These are phyloP conservation scores for Coemansia sp. DNA, from an alignment of 192 early-diverging fungal genomes.

Conservation along the genomic window DNA sequence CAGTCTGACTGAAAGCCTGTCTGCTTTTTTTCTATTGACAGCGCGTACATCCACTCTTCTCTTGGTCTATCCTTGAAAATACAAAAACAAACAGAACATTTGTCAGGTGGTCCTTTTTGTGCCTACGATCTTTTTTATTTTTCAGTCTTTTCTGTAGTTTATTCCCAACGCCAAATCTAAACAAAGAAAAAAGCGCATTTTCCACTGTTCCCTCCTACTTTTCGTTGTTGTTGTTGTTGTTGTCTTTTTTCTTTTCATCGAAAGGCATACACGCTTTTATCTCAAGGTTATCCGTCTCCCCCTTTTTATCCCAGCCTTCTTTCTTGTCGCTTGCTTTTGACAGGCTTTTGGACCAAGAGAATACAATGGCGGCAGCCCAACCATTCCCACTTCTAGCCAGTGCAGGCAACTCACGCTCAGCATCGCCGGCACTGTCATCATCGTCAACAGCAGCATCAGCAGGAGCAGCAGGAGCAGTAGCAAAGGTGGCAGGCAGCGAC, in stretches of 20 bases:
- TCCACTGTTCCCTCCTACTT: neutral
- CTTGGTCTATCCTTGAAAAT: neutral
- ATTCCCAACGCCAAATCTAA: neutral
- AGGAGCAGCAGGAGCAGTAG: neutral
- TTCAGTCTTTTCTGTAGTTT: neutral
- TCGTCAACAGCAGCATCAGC: neutral
- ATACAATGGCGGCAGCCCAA: slow-evolving; percentile 24
- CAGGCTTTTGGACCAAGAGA: neutral
- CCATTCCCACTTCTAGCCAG: slow-evolving; percentile 43
- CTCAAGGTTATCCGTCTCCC: neutral
- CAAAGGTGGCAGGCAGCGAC: neutral
- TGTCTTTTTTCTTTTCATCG: neutral
- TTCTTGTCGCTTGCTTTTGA: neutral
- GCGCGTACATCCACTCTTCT: neutral
- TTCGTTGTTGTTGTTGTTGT: neutral
- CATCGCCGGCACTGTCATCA: slow-evolving; percentile 23
- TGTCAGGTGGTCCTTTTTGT: neutral
- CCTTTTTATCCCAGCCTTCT: neutral
- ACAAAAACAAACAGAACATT: neutral
- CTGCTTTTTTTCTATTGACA: neutral
- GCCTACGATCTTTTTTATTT: neutral
- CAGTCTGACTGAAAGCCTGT: neutral
- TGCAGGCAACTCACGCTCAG: slow-evolving; percentile 42
- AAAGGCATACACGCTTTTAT: neutral
- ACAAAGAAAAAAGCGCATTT: neutral